Conservation (phyloP, 2,329 filamentous ascomycete species). For the Nannizziopsis barbatae region DNA sequence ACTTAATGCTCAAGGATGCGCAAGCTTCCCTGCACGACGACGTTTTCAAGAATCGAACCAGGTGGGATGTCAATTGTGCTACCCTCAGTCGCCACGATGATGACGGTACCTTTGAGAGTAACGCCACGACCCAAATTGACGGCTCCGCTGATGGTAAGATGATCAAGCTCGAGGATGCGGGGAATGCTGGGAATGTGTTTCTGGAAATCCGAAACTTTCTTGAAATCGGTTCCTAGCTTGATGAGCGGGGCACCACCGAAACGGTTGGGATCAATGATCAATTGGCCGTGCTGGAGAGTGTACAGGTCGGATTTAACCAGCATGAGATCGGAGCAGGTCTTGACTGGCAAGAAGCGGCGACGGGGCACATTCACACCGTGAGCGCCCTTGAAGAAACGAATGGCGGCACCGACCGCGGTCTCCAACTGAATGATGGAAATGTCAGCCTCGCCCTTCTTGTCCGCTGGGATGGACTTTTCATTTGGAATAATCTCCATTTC, state of each 20-base stretch:
- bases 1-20: slow-evolving; percentile 55
- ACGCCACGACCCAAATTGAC: slow-evolving; percentile 95
- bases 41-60: slow-evolving; percentile 94
- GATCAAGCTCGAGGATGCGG: slow-evolving; percentile 45
- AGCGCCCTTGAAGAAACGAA: slow-evolving; percentile 96
- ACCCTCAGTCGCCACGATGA: slow-evolving; percentile 95
- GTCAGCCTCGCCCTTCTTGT: slow-evolving; percentile 99
- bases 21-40: slow-evolving; percentile 95
- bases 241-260: slow-evolving; percentile 96
- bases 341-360: slow-evolving; percentile 96
- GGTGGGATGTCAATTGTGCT: slow-evolving; percentile 96
- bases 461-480: slow-evolving; percentile 93
- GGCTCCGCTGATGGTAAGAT: slow-evolving; percentile 92
- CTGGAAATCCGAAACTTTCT: slow-evolving; percentile 82
- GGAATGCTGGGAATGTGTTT: slow-evolving; percentile 42
- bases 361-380: slow-evolving; percentile 98
- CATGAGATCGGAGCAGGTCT: slow-evolving; percentile 99
- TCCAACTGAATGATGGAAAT: slow-evolving; percentile 96
- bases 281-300: slow-evolving; percentile 95
- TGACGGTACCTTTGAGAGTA: slow-evolving; percentile 91
- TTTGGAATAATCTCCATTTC: slow-evolving; percentile 99
- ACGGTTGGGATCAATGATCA: slow-evolving; percentile 90
- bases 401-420: slow-evolving; percentile 95
- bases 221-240: slow-evolving; percentile 98
- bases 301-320: slow-evolving; percentile 99